Evolutionary conservation across 2,329 filamentous ascomycete species (phyloP), one percentile per base, ranked within the genome.

Genomic region (Talaromyces sp.): DNA sequence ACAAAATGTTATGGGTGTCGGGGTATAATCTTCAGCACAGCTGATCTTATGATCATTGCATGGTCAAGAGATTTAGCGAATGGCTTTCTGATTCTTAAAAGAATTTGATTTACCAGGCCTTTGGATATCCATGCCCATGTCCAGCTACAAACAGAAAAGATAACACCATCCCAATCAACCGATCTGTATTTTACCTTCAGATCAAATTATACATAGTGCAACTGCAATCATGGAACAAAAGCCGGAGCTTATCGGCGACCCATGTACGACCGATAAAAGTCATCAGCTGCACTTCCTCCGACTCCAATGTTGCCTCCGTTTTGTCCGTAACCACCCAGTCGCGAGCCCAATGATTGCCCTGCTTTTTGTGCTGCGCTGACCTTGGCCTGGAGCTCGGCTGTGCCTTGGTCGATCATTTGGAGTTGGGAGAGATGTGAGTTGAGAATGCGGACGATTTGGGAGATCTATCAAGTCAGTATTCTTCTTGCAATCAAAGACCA

Each of bases 381-480:
- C 84, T 96, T 96, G 66, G 88, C 85, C 77, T 96, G 91, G 62
- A 98, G 83, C 37, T 89, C 86, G 17, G 89, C 86, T 41, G 94
- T 91, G 69, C 94, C 93, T 69, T 89, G 87, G 74, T 98, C 94
- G 76, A 99, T 98, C 81, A 90, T 91, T 79, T 97, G 94, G 67
- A 99, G 84, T 78, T 97, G 93, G 41, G 89, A 88, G 43, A 99
- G 87, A 77, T 99, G 95, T 27, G 90, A 89, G 77, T 99, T 99
- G 70, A 99, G 89, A 59, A 98, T 93, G 68, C 92, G 90, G 62
- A 98, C 94, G 73, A 99, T 96, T 79, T 97, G 93, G 70, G 92
- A 94, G 74, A 98, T 85, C 90, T 97, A 75, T 39, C 11, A 15
- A 63, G 39, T 63, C 11, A 63, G 61, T 22, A 27, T 22, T 52